A percentile compares a stretch with the other conserved stretches of the same genome.
Evolutionary conservation across 148 eudicot species (phyloP).

Genomic region (Rhododendron vialii): DNA sequence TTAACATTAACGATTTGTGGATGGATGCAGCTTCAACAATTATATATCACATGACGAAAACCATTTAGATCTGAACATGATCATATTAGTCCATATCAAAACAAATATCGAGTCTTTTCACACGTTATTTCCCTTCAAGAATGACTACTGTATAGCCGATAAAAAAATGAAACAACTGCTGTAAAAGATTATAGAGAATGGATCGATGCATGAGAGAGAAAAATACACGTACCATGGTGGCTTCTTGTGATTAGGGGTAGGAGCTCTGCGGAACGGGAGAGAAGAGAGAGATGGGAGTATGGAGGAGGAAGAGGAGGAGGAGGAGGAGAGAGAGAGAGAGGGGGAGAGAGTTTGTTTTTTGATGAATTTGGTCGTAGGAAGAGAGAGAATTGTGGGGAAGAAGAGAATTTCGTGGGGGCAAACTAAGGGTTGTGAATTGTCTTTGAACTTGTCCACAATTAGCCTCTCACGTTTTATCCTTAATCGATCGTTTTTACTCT

Average conservation of each 20-base stretch:
- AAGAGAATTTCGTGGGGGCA: slow-evolving; percentile 1
- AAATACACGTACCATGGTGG: slow-evolving; percentile 20
- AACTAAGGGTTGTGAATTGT: slow-evolving; percentile 11
- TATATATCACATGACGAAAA: neutral
- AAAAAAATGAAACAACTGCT: neutral
- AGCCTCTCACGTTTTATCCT: neutral
- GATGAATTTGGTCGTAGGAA: slow-evolving; percentile 30
- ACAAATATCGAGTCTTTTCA: neutral
- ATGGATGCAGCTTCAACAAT: neutral
- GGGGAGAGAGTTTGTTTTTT: slow-evolving; percentile 16
- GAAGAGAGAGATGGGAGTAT: neutral
- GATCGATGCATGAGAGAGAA: neutral
- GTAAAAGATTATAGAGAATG: neutral
- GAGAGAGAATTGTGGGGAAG: slow-evolving; percentile 39
- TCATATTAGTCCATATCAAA: neutral
- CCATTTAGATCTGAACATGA: neutral
- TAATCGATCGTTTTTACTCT: neutral
- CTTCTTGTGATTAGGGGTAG: neutral
- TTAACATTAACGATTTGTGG: neutral
- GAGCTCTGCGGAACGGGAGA: slow-evolving; percentile 7
- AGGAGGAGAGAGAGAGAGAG: neutral
- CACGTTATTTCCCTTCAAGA: neutral
- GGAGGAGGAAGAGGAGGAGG: neutral
- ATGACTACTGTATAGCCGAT: too few species aligned
- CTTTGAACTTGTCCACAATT: slow-evolving; percentile 30